Conservation (phyloP, 495 filamentous ascomycete species). For the Parachaetomium inaequale region DNA sequence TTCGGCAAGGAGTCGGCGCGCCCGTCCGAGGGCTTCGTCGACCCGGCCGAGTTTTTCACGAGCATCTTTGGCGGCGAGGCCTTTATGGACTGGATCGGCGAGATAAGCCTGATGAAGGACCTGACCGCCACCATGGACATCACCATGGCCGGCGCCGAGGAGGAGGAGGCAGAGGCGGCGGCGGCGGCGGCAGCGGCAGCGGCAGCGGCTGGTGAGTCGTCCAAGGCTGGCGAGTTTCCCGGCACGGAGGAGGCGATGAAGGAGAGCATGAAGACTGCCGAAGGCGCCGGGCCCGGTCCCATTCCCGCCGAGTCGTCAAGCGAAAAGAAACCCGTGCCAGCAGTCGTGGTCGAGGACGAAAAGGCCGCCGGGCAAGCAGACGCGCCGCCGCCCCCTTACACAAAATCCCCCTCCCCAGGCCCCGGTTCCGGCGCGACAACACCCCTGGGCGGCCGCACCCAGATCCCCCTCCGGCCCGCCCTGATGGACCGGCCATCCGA, state of each 20-base stretch:
- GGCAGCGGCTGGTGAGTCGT: slow-evolving; percentile 26
- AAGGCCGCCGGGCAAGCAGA: slow-evolving; percentile 15
- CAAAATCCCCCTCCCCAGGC: slow-evolving; percentile 40
- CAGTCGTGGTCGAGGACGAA: slow-evolving; percentile 47
- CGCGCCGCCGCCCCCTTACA: slow-evolving; percentile 16
- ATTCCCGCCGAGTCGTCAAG: slow-evolving; percentile 24
- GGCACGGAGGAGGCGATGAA: slow-evolving; percentile 46
- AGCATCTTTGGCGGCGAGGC: slow-evolving; percentile 98
- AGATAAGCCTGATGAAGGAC: slow-evolving; percentile 90
- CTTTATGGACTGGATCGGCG: slow-evolving; percentile 86
- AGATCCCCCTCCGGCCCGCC: slow-evolving; percentile 71
- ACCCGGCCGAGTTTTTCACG: slow-evolving; percentile 96
- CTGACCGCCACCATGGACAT: slow-evolving; percentile 89
- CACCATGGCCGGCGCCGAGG: slow-evolving; percentile 68
- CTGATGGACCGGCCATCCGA: slow-evolving; percentile 88
- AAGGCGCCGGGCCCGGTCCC: slow-evolving; percentile 23
- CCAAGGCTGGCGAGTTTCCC: slow-evolving; percentile 44
- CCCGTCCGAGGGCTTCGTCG: slow-evolving; percentile 86
- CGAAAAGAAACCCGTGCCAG: slow-evolving; percentile 26
- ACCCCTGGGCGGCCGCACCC: slow-evolving; percentile 52
- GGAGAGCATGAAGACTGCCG: slow-evolving; percentile 45
- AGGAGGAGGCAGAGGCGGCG: slow-evolving; percentile 49
- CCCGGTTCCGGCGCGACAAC: slow-evolving; percentile 57
- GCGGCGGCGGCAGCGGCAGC: slow-evolving; percentile 55
- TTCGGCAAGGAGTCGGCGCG: slow-evolving; percentile 90